Base-by-base conservation (phyloP, 306 rosid genomes). In the Echinosophora koreensis region DNA sequence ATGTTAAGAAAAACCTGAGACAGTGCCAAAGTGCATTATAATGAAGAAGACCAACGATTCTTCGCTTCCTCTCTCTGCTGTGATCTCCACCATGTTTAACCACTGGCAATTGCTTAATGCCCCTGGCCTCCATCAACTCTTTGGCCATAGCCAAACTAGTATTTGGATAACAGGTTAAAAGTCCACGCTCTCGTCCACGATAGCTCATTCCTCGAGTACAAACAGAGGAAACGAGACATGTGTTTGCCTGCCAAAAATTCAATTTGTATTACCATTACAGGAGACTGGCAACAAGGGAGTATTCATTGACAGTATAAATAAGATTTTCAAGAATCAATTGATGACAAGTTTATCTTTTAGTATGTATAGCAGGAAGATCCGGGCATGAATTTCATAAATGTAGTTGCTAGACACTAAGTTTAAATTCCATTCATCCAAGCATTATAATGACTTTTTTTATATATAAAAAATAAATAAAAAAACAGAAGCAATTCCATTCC, bases 81-180 rank as follows among this genome's bases (percentile, higher is more conserved):
- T 39, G 76, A 70, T 69, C 86, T 62, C 83, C 83, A 52, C 87
- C 69, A 12, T 83, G 99, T 84, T 87, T 89, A 76, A 95, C 97
- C 77, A 95, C 98, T 0, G 99, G 99, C 66, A 95, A 86, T 84
- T 95, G 99, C 80, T 89, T 92, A 73, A 90, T 71, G 67, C 90
- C 99, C 84, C 84, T 92, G 66, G 99, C 99, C 82, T 95, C 99
- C 97, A 95, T 95, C 73, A 95, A 89, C 66, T 95, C 98, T 86
- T 86, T 91, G 66, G 99, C 97, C 83, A 83, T 80, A 68, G 97
- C 90, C 86, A 95, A 86, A 86, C 73, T 86, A 28, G 90, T 85
- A 80, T 89, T 93, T 22, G 97, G 94, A 72, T 86, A 91, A 73
- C 99, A 95, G 57, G 97, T 95, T 79, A 91, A 70, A 58, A 95